Percentiles rank a stretch among this genome's conserved stretches.
Evolutionary conservation across 495 filamentous ascomycete species (phyloP).

Genomic region (Pyronema omphalodes): DNA sequence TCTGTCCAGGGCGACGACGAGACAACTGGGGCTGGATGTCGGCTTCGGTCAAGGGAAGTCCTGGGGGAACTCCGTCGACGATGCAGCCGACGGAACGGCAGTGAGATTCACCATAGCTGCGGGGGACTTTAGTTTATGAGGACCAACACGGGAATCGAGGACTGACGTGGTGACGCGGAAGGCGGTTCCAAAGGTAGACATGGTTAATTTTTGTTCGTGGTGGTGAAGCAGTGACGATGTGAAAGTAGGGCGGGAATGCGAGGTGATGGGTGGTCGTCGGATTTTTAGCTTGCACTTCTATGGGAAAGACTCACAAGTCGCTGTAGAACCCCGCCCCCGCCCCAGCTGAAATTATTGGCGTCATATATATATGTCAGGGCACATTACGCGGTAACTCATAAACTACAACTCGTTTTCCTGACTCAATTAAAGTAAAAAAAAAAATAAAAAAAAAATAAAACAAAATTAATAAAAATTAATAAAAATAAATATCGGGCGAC

Average conservation of each 20-base stretch:
- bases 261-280: background rate
- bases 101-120: constrained; percentile 76
- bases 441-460: too few species aligned
- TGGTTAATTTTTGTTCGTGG: constrained; percentile 23
- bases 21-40: constrained; percentile 95
- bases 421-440: too few species aligned
- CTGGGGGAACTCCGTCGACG: constrained; percentile 74
- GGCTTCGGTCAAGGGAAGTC: constrained; percentile 67
- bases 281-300: background rate
- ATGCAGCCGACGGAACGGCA: constrained; percentile 82
- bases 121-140: constrained; percentile 3
- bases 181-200: constrained; percentile 83
- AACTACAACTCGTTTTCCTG: too few species aligned
- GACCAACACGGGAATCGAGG: background rate
- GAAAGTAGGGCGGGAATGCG: background rate
- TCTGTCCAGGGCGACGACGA: constrained; percentile 77
- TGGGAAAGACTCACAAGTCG: background rate
- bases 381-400: too few species aligned
- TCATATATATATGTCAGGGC: background rate
- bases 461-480: too few species aligned
- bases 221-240: constrained; percentile 1
- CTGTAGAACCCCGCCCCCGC: background rate
- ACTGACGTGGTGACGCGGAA: constrained; percentile 75
- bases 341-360: background rate
- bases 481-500: too few species aligned